Evolutionary conservation across 2,329 filamentous ascomycete species (phyloP).

Genomic region (Aspergillus ruber): DNA sequence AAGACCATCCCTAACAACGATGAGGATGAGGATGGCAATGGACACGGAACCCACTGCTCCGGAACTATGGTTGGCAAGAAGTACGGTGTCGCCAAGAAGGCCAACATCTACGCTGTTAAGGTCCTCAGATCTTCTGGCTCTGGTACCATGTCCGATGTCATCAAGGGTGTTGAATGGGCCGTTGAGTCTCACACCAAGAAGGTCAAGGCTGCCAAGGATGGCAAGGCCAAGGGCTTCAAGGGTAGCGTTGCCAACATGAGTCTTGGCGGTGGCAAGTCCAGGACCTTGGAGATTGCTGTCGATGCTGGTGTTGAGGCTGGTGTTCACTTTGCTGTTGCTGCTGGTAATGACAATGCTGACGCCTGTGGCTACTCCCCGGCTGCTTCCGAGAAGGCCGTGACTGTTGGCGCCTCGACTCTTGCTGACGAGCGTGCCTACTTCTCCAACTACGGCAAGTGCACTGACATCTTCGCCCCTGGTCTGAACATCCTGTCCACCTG

Average conservation of each 20-base stretch:
- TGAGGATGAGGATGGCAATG: constrained; percentile 87
- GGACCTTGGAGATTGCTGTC: constrained; percentile 81
- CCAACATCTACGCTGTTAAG: constrained; percentile 94
- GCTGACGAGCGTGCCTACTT: constrained; percentile 97
- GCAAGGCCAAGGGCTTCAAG: constrained; percentile 96
- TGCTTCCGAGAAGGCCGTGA: constrained; percentile 83
- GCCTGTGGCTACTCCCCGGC: constrained; percentile 99
- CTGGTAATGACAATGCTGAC: constrained; percentile 97
- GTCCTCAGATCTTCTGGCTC: constrained; percentile 95
- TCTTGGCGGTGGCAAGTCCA: constrained; percentile 94
- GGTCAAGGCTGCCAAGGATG: constrained; percentile 70
- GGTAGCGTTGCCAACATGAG: constrained; percentile 99
- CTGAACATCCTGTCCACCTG: constrained; percentile 97
- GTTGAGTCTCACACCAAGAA: constrained; percentile 72
- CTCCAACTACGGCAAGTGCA: constrained; percentile 99
- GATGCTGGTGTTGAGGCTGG: constrained; percentile 88
- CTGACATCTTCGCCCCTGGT: constrained; percentile 97
- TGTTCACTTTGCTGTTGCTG: constrained; percentile 95
- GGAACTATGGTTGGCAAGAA: constrained; percentile 97
- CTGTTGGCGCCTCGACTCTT: constrained; percentile 89
- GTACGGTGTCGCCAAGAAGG: constrained; percentile 99
- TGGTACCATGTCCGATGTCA: constrained; percentile 96
- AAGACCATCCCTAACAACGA: constrained; percentile 88
- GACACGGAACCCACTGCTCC: constrained; percentile 98
- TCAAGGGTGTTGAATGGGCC: constrained; percentile 96